Conservation (phyloP, 1,139 yeast genomes). For the Zygosaccharomyces sapae region DNA sequence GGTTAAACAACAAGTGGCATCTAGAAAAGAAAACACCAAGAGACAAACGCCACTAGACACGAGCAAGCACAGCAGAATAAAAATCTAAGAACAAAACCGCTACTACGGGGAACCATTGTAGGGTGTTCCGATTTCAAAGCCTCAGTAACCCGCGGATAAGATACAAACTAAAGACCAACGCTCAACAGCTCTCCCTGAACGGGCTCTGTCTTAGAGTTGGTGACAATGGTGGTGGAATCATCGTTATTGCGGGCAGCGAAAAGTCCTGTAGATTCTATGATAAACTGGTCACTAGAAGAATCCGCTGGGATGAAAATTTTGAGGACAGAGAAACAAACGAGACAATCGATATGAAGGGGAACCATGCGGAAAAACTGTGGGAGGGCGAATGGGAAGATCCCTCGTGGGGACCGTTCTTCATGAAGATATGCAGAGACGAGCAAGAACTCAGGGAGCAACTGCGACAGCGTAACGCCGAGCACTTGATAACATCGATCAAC, state of each 20-base stretch:
- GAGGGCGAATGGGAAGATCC: slow-evolving; percentile 58
- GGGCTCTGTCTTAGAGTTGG: slow-evolving; percentile 53
- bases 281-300: slow-evolving; percentile 56
- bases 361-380: slow-evolving; percentile 63
- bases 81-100: slow-evolving; percentile 3
- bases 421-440: slow-evolving; percentile 29
- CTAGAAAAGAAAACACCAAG: slow-evolving; percentile 59
- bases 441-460: slow-evolving; percentile 21
- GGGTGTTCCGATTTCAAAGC: slow-evolving; percentile 55
- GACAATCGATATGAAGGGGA: slow-evolving; percentile 42
- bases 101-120: slow-evolving; percentile 40
- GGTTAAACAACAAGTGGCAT: slow-evolving; percentile 66
- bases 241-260: slow-evolving; percentile 70
- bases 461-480: slow-evolving; percentile 23
- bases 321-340: slow-evolving; percentile 27
- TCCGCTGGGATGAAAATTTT: slow-evolving; percentile 61
- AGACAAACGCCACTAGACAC: slow-evolving; percentile 54
- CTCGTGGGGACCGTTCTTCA: slow-evolving; percentile 32
- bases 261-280: slow-evolving; percentile 59
- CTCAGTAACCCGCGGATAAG: slow-evolving; percentile 62
- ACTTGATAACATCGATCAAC: slow-evolving; percentile 13
- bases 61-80: slow-evolving; percentile 23
- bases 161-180: slow-evolving; percentile 73
- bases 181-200: slow-evolving; percentile 60
- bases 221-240: slow-evolving; percentile 47